A percentile compares a stretch with the other conserved stretches of the same genome.
Conservation (phyloP, 2,329 filamentous ascomycete genomes). For the Cyphellophora attinorum region DNA sequence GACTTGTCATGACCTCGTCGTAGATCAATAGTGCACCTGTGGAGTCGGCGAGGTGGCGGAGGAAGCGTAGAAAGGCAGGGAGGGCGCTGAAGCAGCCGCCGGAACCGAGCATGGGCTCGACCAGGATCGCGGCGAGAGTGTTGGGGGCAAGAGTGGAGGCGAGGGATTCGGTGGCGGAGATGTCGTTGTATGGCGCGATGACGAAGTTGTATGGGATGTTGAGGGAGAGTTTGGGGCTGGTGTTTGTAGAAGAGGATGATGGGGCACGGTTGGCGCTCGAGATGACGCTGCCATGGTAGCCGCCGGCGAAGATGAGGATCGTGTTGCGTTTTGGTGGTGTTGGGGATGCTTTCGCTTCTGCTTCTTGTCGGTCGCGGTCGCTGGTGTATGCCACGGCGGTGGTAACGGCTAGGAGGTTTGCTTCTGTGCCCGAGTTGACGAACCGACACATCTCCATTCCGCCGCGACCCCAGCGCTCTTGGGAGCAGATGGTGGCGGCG, state of each 20-base stretch:
- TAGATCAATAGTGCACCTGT: slow-evolving; percentile 53
- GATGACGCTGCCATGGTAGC: slow-evolving; percentile 64
- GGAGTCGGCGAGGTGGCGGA: slow-evolving; percentile 40
- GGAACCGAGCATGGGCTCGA: slow-evolving; percentile 58
- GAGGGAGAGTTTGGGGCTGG: slow-evolving; percentile 25
- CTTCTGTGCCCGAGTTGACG: slow-evolving; percentile 58
- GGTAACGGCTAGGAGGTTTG: slow-evolving; percentile 50
- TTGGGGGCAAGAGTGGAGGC: slow-evolving; percentile 28
- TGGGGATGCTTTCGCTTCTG: too few relatives aligned
- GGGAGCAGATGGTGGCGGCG: slow-evolving; percentile 41
- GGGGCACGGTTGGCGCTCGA: slow-evolving; percentile 21
- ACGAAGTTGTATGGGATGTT: slow-evolving; percentile 50
- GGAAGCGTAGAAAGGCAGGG: slow-evolving; percentile 40
- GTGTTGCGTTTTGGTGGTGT: too few relatives aligned
- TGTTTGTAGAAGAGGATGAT: slow-evolving; percentile 3
- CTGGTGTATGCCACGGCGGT: slow-evolving; percentile 40
- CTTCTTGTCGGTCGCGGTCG: too few relatives aligned
- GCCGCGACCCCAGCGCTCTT: too few relatives aligned
- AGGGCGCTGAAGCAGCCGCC: slow-evolving; percentile 48
- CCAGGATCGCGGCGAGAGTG: slow-evolving; percentile 52
- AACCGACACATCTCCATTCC: slow-evolving; percentile 46
- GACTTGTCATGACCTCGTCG: slow-evolving; percentile 66
- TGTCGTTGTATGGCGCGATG: slow-evolving; percentile 53
- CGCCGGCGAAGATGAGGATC: slow-evolving; percentile 63
- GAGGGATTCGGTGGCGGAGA: slow-evolving; percentile 33